Evolutionary conservation across 1,139 yeast genomes (phyloP), one percentile per base, ranked within the genome.

Genomic region (Geotrichum macrosporum): DNA sequence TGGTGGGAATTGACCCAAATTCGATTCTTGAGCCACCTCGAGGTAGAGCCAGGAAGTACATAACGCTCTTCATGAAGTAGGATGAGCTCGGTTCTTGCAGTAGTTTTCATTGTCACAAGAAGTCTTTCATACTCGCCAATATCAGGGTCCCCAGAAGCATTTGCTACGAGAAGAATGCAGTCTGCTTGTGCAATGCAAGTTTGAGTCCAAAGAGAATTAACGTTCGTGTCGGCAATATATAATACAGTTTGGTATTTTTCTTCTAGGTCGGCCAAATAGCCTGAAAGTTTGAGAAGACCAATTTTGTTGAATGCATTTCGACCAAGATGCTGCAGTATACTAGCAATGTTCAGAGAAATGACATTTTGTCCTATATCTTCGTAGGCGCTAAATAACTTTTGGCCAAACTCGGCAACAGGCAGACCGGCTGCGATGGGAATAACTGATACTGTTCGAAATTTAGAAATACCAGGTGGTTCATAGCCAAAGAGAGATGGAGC

Each of bases 151-250:
- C 78, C 74, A 4, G 71, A 69, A 3, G 84, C 81, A 45, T 68
- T 67, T 0, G 73, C 74, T 5, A 71, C 56, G 21, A 71, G 55
- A 48, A 50, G 37, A 21, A 86, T 79, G 67, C 97, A 89, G 64
- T 92, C 98, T 9, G 96, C 97, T 64, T 89, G 97, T 3, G 94
- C 79, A 41, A 92, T 84, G 64, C 98, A 92, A 0, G 96, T 86
- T 6, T 80, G 76, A 0, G 96, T 87, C 98, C 98, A 92, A 29
- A 81, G 76, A 0, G 96, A 85, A 54, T 80, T 81, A 2, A 84
- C 78, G 0, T 84, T 75, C 0, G 96, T 80, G 58, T 92, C 97
- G 30, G 94, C 92, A 19, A 92, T 80, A 60, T 92, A 92, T 5
- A 92, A 79, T 5, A 92, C 84, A 2, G 89, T 84, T 57, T 89